phyloP scores from a whole-genome alignment of 805 yeast species.

The Spencermartinsiella europaea region DNA sequence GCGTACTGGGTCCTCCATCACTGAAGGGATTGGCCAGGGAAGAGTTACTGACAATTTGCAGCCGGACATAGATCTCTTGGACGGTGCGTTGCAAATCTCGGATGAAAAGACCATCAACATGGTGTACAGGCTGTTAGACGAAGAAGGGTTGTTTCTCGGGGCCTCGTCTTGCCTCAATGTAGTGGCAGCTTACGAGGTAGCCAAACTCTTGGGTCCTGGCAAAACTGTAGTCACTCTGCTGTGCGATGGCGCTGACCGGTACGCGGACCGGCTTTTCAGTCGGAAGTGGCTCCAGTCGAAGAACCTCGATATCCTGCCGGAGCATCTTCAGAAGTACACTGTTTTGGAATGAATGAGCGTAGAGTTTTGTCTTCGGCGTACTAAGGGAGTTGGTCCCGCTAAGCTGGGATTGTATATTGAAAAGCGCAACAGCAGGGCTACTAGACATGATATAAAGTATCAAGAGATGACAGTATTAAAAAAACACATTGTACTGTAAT shows the following conservation, averaged over 20 bases:
- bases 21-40: conserved; percentile 97
- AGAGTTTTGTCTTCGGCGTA: too few relatives aligned
- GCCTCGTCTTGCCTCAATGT: conserved; percentile 90
- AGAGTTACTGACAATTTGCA: conserved; percentile 78
- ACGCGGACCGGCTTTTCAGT: conserved; percentile 75
- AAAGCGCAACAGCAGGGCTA: too few relatives aligned
- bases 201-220: conserved; percentile 65
- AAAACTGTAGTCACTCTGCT: conserved; percentile 83
- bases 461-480: too few relatives aligned
- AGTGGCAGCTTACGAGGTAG: conserved; percentile 79
- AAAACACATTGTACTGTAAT: too few relatives aligned
- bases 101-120: conserved; percentile 78
- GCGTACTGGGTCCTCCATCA: conserved; percentile 78
- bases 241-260: conserved; percentile 87
- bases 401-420: too few relatives aligned
- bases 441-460: too few relatives aligned
- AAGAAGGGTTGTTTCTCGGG: conserved; percentile 86
- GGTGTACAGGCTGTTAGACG: conserved; percentile 78
- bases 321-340: conserved; percentile 63
- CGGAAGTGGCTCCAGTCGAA: conserved; percentile 70
- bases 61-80: conserved; percentile 66
- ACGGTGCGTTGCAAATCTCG: conserved; percentile 73
- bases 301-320: conserved; percentile 64
- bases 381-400: too few relatives aligned
- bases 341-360: conserved; percentile 32